These are phyloP conservation scores for Cytidiella melzeri DNA, from an alignment of 768 basidiomycete species.

Conservation along the genomic window DNA sequence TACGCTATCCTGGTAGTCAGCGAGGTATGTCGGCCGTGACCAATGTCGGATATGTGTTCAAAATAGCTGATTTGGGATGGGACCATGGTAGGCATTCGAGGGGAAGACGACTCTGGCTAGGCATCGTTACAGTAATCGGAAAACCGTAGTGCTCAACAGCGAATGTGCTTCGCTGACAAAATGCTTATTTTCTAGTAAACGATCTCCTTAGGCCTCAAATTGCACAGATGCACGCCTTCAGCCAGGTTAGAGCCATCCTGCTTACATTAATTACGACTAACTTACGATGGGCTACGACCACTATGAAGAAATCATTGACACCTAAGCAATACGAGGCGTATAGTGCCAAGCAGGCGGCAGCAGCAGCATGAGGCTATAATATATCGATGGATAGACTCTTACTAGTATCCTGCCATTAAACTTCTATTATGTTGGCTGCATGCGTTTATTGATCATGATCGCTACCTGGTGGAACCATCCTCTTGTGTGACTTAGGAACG, in stretches of 20 bases:
- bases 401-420: no score
- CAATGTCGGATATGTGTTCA: conserved; percentile 16
- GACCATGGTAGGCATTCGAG: conserved; percentile 52
- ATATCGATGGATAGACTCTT: no score
- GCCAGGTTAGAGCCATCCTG: conserved; percentile 51
- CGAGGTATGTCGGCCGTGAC: conserved; percentile 40
- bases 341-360: conserved; percentile 27
- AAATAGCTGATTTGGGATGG: background rate
- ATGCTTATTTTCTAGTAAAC: conserved; percentile 51
- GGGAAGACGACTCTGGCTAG: conserved; percentile 75
- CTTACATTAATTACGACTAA: no score
- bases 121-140: conserved; percentile 57
- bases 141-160: no score
- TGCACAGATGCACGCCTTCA: conserved; percentile 81
- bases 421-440: no score
- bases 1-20: conserved; percentile 74
- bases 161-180: no score
- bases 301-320: conserved; percentile 62
- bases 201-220: conserved; percentile 70
- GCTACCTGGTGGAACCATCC: no score
- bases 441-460: no score
- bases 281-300: background rate
- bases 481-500: no score
- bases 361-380: no score
- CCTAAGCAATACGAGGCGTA: conserved; percentile 57